Evolutionary conservation across 768 basidiomycete genomes (phyloP), one percentile per base, ranked within the genome.

Genomic region (Boletus rubescentipes): DNA sequence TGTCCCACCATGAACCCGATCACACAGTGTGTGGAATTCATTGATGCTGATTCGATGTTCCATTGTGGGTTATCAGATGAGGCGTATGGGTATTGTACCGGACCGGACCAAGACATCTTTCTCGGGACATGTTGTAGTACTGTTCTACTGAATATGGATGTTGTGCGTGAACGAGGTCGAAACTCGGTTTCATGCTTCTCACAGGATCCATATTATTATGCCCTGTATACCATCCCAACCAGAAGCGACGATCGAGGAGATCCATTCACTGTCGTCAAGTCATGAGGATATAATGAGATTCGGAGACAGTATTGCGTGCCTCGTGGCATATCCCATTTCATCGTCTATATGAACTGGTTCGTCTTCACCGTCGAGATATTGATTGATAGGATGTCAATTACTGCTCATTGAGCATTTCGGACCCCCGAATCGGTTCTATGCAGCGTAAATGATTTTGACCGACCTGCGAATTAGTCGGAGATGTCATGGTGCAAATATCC

Each of bases 121-220:
- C 15, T 37, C 36, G 32, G 41, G 20, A 16, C 32, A 6, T 35
- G 26, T 42, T 23, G 34, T 29, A 15, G 26, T 18, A 12, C 32
- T 34, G 40, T 36, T 44, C 12, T n/a, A 6, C 32, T 31, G 36
- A 32, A 30, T 38, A n/a, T 45, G 23, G 38, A 26, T 2, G 11
- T 58, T 26, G 21, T 42, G 32, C 26, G 14, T 5, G 59, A 59
- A 48, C 60, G 34, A 23, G 46, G 42, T 49, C 18, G 35, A 32
- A 30, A 30, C 23, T 45, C 11, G 20, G n/a, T 12, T 45, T 37
- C 26, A 46, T 38, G 9, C 1, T 32, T 18, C 34, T 29, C 7
- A 4, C 21, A 54, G 51, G 23, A 38, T 46, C 30, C 41, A 26
- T 35, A 12, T n/a, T n/a, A n/a, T n/a, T n/a, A n/a, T 26, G 37